Conservation (phyloP, 2,329 filamentous ascomycete species). For the Lecanoromycetidae sp. region DNA sequence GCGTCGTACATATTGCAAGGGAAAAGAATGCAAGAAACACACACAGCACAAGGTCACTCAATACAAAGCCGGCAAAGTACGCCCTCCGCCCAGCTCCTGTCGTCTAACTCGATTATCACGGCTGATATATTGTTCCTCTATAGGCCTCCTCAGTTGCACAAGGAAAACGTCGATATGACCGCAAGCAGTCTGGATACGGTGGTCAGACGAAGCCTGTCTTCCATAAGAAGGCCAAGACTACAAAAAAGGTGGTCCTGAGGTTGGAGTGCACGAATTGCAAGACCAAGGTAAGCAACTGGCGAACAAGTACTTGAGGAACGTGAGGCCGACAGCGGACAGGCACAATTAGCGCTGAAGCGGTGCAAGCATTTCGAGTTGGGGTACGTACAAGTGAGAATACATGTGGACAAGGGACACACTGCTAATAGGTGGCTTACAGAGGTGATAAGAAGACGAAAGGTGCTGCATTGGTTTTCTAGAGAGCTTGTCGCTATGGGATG, state of each 20-base stretch:
- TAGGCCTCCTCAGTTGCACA: conserved; percentile 87
- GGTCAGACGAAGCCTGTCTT: conserved; percentile 99
- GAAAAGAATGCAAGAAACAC: conserved; percentile 86
- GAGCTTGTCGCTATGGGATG: conserved; percentile 32
- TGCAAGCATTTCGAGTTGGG: conserved; percentile 99
- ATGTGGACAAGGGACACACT: conserved; percentile 9
- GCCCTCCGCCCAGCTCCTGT: neutral
- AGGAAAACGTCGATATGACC: conserved; percentile 99
- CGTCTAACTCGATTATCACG: neutral
- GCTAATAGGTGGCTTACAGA: conserved; percentile 46
- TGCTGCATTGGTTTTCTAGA: conserved; percentile 98
- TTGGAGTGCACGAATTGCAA: conserved; percentile 97
- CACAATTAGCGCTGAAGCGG: conserved; percentile 90
- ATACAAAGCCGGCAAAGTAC: conserved; percentile 90
- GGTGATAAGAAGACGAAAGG: conserved; percentile 99
- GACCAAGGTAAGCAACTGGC: conserved; percentile 64
- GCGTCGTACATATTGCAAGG: conserved; percentile 94
- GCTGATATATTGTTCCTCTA: neutral
- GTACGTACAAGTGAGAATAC: conserved; percentile 44
- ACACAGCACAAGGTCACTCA: conserved; percentile 88
- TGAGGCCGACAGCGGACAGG: neutral
- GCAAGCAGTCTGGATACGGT: conserved; percentile 99
- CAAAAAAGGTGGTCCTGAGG: conserved; percentile 99
- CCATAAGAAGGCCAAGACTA: conserved; percentile 99
- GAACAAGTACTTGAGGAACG: neutral